phyloP scores from a whole-genome alignment of 2,329 filamentous ascomycete species.

The Nigrograna mackinnonii region DNA sequence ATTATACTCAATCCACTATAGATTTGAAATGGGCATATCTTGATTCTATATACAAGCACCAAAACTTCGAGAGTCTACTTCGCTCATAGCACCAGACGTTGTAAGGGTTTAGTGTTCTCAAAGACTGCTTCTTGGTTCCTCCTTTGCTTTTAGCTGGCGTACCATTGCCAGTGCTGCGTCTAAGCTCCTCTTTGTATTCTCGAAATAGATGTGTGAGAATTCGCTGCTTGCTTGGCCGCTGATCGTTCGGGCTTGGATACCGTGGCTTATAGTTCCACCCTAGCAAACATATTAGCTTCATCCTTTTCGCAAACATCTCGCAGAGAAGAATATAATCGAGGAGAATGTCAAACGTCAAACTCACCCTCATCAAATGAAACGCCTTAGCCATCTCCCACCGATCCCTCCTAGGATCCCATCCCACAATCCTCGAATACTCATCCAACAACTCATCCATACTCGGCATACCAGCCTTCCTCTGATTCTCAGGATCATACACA shows the following conservation, averaged over 20 bases:
- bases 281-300: conserved; percentile 6
- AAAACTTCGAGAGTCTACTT: too few species aligned
- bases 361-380: conserved; percentile 39
- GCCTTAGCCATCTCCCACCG: conserved; percentile 38
- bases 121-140: conserved; percentile 23
- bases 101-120: too few species aligned
- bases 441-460: conserved; percentile 59
- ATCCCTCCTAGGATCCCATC: conserved; percentile 66
- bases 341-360: conserved; percentile 5
- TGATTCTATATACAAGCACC: too few species aligned
- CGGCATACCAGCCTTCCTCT: conserved; percentile 65
- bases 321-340: not conserved
- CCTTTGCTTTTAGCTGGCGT: conserved; percentile 27
- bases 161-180: conserved; percentile 32
- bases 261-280: conserved; percentile 38
- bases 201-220: conserved; percentile 39
- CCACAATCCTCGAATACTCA: conserved; percentile 69
- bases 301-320: not conserved
- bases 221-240: conserved; percentile 40
- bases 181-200: conserved; percentile 34
- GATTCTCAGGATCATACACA: conserved; percentile 30
- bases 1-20: too few species aligned
- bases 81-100: too few species aligned
- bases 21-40: too few species aligned
- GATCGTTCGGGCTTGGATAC: conserved; percentile 39